Base-by-base conservation (phyloP, 1,284 basidiomycete genomes). In the Hemileia vastatrix region DNA sequence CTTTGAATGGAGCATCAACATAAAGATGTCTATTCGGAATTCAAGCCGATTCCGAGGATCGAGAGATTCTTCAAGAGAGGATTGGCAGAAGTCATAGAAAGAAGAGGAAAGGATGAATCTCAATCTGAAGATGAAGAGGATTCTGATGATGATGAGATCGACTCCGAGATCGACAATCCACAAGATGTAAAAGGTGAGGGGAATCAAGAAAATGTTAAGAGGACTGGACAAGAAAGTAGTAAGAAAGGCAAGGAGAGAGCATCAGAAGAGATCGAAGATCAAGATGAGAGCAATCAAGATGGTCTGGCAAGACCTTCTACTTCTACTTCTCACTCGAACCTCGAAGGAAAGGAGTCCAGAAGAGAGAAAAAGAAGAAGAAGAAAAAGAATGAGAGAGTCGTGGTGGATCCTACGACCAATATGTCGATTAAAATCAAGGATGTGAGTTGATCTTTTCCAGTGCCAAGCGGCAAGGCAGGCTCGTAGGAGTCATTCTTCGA, bases 11-110 rank as follows among this genome's bases (percentile, higher is more conserved):
- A 65, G 27, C 64, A 65, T 40, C 51, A 51, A 18, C 50, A 53
- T n/a, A 51, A 52, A n/a, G 68, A 70, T 52, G 62, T 66, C 50
- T 70, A 68, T 49, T 62, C 57, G 4, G 59, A 65, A 21, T 48
- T 48, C 31, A 58, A 59, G 15, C 68, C 68, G 15, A 65, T 70
- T 24, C 68, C 68, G 8, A 65, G 65, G 18, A 63, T 70, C 19
- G 67, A 70, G 54, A 36, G 68, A 1, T 70, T 67, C 55, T 64
- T 68, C 51, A 60, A 66, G 33, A 65, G 64, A 50, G 67, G 67
- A 6, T 27, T 67, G 3, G 45, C 57, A 2, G 66, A 69, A 24
- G 64, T 68, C 40, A 49, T 68, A 23, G 57, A 64, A 54, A 58
- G 62, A 52, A 57, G 63, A 8, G 23, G 9, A n/a, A 24, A 33